These are phyloP conservation scores for Phaseolus coccineus DNA, from an alignment of 331 rosid species.

Conservation along the genomic window DNA sequence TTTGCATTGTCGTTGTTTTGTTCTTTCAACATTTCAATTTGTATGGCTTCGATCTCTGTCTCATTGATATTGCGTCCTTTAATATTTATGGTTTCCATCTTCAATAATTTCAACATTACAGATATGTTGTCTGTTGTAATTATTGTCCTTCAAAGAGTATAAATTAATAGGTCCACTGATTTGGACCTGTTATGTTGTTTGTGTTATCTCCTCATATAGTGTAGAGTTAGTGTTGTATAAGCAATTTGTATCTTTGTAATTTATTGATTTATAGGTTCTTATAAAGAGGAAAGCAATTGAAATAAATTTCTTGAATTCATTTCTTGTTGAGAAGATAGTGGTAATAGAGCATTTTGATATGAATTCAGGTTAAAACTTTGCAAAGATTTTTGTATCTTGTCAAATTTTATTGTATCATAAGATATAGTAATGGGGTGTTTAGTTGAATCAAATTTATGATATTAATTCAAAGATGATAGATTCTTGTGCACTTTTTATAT, in stretches of 20 bases:
- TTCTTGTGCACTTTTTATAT: not conserved
- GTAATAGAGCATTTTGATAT: constrained; percentile 47
- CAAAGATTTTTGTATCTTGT: constrained; percentile 50
- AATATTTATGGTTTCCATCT: too few species aligned
- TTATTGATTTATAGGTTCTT: constrained; percentile 20
- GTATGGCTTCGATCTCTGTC: too few species aligned
- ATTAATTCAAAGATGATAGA: constrained; percentile 30
- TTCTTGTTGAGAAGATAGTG: constrained; percentile 8
- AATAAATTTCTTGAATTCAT: not conserved
- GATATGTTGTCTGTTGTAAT: too few species aligned
- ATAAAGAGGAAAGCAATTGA: constrained; percentile 40
- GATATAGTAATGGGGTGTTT: constrained; percentile 33
- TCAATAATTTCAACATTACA: too few species aligned
- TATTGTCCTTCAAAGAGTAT: constrained; percentile 44
- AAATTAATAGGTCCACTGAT: constrained; percentile 49
- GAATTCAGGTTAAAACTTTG: constrained; percentile 54
- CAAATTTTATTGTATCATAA: constrained; percentile 43
- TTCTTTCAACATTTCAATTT: too few species aligned
- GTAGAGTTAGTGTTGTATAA: constrained; percentile 55
- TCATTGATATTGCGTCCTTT: too few species aligned
- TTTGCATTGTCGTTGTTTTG: too few species aligned
- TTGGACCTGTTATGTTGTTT: constrained; percentile 50
- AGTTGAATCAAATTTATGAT: constrained; percentile 41
- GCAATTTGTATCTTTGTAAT: constrained; percentile 45
- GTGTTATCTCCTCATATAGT: constrained; percentile 49